Base-by-base conservation (phyloP, 1,284 basidiomycete genomes). In the Athelia sp. region DNA sequence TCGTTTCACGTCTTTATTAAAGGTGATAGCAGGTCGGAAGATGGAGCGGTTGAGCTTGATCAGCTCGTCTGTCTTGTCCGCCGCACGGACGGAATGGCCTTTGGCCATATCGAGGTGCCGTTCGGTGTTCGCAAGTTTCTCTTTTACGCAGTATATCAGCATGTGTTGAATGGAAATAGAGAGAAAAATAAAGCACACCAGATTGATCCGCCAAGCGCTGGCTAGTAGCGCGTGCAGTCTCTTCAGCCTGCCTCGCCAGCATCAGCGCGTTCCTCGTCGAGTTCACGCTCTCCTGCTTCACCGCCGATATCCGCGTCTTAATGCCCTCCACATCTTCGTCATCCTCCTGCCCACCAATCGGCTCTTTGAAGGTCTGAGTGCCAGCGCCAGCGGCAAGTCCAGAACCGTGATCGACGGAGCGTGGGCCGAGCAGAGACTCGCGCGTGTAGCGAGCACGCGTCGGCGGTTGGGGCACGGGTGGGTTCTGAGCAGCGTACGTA, bases 311-410 rank as follows among this genome's bases (percentile, higher is more conserved):
- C 71, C 95, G 86, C 63, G 91, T 84, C 72, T 98, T 98, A 73
- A 99, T 96, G 14, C 88, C 93, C 70, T 99, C 96, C 4, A 97
- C 78, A 62, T 98, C 96, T 58, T 98, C 95, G 21, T 98, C 95
- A 57, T 90, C 90, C 66, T 96, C 93, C 62, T 91, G 86, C 42
- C 85, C 85, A 11, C 76, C 73, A 34, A 70, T 54, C 38, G 80
- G 78, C 29, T 77, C 72, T 36, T 60, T 63, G 45, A 70, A 71
- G 42, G 69, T 54, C 36, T 59, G 63, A 18, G 81, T 79, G 0
- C 81, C 82, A 58, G 26, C 26, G 26, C 6, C 13, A 13, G 13
- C 4, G 4, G 6, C 26, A 13, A 29, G 26, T 13, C 26, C 26
- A 13, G 26, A 13, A 13, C 26, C 26, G 4, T 29, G 26, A 13